Evolutionary conservation across 176 grass and related monocot species (phyloP).

Genomic region (Themeda triandra): DNA sequence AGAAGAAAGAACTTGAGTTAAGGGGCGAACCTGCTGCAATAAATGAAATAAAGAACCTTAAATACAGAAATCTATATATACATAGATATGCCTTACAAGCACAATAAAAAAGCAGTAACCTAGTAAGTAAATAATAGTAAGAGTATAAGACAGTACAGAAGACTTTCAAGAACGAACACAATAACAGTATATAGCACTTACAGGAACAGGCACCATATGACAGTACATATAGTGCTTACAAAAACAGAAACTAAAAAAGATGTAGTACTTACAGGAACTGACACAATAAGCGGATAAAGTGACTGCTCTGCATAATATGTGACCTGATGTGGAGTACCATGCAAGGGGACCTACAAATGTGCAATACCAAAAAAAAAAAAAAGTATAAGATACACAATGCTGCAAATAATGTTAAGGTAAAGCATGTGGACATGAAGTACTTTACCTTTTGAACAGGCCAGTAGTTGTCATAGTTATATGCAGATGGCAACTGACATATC

Average conservation of each 20-base stretch:
- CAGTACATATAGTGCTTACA: background rate
- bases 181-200: background rate
- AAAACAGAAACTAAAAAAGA: background rate
- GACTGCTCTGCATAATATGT: conserved; percentile 88
- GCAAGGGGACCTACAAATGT: conserved; percentile 65
- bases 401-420: background rate
- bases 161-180: background rate
- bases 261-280: conserved; percentile 75
- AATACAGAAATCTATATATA: background rate
- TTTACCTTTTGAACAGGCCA: conserved; percentile 94
- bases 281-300: conserved; percentile 85
- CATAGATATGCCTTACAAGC: background rate
- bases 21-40: conserved; percentile 62
- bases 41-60: conserved; percentile 22
- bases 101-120: background rate
- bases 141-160: background rate
- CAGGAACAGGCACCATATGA: background rate
- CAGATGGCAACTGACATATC: conserved; percentile 87
- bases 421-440: background rate
- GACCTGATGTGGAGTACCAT: conserved; percentile 89
- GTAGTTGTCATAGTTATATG: conserved; percentile 83
- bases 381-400: background rate
- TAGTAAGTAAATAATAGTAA: conserved; percentile 10
- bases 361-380: background rate
- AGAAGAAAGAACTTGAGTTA: conserved; percentile 78